Percentiles rank a stretch among this genome's conserved stretches.
Conservation (phyloP, 306 rosid species). For the Vigna hirtella region DNA sequence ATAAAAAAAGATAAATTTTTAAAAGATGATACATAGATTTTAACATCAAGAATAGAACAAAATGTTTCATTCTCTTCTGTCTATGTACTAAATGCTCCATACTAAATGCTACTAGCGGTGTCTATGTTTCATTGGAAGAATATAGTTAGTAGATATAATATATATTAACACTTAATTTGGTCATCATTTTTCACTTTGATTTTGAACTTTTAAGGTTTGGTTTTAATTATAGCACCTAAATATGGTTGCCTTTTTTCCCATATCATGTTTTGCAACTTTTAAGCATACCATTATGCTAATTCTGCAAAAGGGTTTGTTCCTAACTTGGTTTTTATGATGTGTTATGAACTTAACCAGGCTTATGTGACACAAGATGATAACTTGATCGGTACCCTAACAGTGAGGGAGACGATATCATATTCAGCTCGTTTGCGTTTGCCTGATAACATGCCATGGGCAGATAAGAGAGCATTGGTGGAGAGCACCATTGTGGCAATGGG, state of each 20-base stretch:
- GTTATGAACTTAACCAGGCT: constrained; percentile 58
- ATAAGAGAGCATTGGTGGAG: constrained; percentile 77
- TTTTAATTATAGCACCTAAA: not conserved
- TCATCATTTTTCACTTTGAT: not conserved
- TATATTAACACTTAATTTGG: not conserved
- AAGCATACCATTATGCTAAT: not conserved
- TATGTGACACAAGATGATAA: constrained; percentile 99
- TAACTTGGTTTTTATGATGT: constrained; percentile 17
- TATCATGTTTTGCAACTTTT: not conserved
- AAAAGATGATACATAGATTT: not conserved
- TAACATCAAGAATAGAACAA: not conserved
- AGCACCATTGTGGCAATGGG: constrained; percentile 97
- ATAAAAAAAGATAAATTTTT: not conserved
- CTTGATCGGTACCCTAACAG: constrained; percentile 90
- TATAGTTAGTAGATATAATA: not conserved
- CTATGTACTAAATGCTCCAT: not conserved
- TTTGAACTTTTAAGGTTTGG: constrained; percentile 25
- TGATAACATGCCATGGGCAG: constrained; percentile 76
- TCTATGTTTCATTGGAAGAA: constrained; percentile 16
- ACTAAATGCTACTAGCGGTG: not conserved
- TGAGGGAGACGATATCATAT: constrained; percentile 84
- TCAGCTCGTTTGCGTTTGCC: constrained; percentile 83
- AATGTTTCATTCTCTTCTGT: constrained; percentile 4
- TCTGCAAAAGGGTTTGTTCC: not conserved
- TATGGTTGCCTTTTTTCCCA: not conserved